Conservation (phyloP, 78 protist species). For the Anaeramoeba ignava region DNA sequence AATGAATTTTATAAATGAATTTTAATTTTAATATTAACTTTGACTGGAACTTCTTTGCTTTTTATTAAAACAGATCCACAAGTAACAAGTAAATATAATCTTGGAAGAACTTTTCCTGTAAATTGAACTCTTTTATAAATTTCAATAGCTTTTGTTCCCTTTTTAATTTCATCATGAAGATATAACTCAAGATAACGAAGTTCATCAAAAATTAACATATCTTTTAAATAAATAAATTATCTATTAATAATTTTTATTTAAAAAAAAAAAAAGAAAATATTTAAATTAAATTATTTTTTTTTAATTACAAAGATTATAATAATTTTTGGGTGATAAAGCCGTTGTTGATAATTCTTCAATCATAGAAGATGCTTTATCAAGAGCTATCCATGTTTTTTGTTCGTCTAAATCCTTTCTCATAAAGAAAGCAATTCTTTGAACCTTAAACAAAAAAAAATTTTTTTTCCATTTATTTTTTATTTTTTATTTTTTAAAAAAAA, state of each 20-base stretch:
- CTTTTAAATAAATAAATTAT: constrained; percentile 8
- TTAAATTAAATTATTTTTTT: background rate
- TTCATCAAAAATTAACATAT: constrained; percentile 66
- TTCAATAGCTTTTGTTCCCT: constrained; percentile 48
- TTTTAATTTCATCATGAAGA: constrained; percentile 50
- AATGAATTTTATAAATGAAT: too few species aligned
- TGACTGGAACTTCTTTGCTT: constrained; percentile 71
- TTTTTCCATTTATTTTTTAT: too few species aligned
- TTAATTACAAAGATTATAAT: constrained; percentile 70
- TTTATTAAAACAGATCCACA: constrained; percentile 73
- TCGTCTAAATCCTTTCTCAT: constrained; percentile 24
- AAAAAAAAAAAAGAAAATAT: background rate
- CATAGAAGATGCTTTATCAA: constrained; percentile 66
- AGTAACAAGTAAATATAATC: constrained; percentile 60
- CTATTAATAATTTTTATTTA: background rate
- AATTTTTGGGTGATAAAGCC: constrained; percentile 68
- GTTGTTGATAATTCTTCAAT: constrained; percentile 78
- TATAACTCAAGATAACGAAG: constrained; percentile 61
- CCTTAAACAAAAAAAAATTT: too few species aligned
- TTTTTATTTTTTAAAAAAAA: too few species aligned
- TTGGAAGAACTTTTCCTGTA: constrained; percentile 85
- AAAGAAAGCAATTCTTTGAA: too few species aligned
- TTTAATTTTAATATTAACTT: constrained; percentile 3
- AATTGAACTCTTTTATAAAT: constrained; percentile 90
- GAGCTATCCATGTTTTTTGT: constrained; percentile 71